Percentiles rank a stretch among this genome's conserved stretches.
Conservation (phyloP, 1,284 basidiomycete genomes). For the Porodaedalea pini region DNA sequence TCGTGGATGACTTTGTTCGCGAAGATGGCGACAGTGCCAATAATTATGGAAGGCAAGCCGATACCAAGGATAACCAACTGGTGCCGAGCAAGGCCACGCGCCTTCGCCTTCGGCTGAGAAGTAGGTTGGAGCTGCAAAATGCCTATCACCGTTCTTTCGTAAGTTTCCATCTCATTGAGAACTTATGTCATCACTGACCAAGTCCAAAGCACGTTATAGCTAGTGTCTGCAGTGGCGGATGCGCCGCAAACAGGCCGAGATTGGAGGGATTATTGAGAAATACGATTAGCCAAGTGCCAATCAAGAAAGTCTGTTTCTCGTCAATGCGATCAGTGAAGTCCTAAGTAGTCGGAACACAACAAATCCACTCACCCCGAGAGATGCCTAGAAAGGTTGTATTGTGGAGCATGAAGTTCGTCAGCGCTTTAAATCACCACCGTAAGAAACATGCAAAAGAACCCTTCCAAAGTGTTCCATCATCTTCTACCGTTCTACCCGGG, state of each 20-base stretch:
- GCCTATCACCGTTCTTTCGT: slow-evolving; percentile 3
- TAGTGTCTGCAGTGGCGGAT: slow-evolving; percentile 23
- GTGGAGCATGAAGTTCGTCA: slow-evolving; percentile 6
- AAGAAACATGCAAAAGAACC: not conserved
- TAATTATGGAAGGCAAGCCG: slow-evolving; percentile 21
- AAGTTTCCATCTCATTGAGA: not conserved
- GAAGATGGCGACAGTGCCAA: slow-evolving; percentile 23
- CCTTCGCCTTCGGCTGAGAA: slow-evolving; percentile 22
- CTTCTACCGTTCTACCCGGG: not conserved
- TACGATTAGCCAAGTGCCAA: slow-evolving; percentile 25
- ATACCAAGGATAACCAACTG: slow-evolving; percentile 24
- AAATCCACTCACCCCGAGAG: slow-evolving; percentile 12
- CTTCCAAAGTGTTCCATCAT: not conserved
- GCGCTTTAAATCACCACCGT: not conserved
- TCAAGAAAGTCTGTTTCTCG: slow-evolving; percentile 23
- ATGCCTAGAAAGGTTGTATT: slow-evolving; percentile 2
- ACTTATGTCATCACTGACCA: slow-evolving; percentile 13
- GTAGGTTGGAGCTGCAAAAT: slow-evolving; percentile 26
- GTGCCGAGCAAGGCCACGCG: slow-evolving; percentile 23
- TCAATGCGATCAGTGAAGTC: not conserved
- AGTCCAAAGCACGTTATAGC: slow-evolving; percentile 23
- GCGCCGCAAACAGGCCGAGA: slow-evolving; percentile 23
- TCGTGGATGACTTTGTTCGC: slow-evolving; percentile 23
- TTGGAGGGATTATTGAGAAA: slow-evolving; percentile 20
- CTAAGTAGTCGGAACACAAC: not conserved